Conservation (phyloP, 306 rosid genomes). For the Phaseolus lunatus region DNA sequence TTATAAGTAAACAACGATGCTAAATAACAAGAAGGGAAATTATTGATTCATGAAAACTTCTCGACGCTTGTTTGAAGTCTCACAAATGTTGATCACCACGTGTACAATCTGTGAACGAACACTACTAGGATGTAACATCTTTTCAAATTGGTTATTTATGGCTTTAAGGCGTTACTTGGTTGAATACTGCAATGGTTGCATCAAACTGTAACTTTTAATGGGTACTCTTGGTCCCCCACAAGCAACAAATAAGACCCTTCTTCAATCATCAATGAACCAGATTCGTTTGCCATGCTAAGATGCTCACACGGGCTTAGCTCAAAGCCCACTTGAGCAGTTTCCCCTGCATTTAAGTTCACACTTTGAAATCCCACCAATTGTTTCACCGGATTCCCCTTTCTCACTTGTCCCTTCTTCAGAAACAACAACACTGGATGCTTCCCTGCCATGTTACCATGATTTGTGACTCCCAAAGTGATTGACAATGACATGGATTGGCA, state of each 20-base stretch:
- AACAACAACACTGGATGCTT: conserved; percentile 80
- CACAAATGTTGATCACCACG: background rate
- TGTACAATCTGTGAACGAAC: background rate
- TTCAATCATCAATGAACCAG: conserved; percentile 71
- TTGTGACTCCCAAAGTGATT: conserved; percentile 60
- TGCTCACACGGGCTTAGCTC: conserved; percentile 75
- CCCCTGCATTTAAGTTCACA: conserved; percentile 64
- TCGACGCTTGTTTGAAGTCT: background rate
- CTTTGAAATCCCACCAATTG: conserved; percentile 76
- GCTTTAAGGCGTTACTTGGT: background rate
- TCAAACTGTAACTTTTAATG: conserved; percentile 61
- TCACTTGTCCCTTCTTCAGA: conserved; percentile 43
- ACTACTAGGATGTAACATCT: background rate
- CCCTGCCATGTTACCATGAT: conserved; percentile 72
- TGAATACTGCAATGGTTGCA: conserved; percentile 27
- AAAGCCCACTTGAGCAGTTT: conserved; percentile 62
- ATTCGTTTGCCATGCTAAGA: conserved; percentile 69
- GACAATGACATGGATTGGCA: conserved; percentile 60
- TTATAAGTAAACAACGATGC: background rate
- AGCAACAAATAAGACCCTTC: conserved; percentile 72
- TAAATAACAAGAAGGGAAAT: background rate
- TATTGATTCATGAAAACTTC: background rate
- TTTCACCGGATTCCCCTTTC: conserved; percentile 64
- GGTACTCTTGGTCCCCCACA: conserved; percentile 75
- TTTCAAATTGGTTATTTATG: background rate